Evolutionary conservation across 148 eudicot species (phyloP).

Genomic region (Silene latifolia): DNA sequence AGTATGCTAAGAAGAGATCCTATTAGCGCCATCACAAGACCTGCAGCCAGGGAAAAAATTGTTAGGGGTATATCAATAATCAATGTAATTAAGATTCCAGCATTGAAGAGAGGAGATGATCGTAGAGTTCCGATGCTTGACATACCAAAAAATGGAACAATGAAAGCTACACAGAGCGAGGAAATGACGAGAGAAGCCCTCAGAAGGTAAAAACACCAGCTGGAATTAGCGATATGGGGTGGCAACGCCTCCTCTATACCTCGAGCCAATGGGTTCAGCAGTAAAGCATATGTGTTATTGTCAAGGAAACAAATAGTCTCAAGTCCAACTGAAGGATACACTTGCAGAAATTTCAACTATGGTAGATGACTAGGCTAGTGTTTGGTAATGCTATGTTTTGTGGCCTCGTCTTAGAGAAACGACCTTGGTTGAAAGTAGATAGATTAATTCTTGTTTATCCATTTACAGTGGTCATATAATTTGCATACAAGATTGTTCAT

Average conservation of each 20-base stretch:
- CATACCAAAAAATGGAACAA: slow-evolving; percentile 71
- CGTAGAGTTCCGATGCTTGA: background rate
- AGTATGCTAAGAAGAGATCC: slow-evolving; percentile 66
- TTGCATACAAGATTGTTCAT: background rate
- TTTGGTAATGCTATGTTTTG: too few relatives aligned
- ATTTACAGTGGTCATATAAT: background rate
- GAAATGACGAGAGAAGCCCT: slow-evolving; percentile 60
- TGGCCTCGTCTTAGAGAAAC: too few relatives aligned
- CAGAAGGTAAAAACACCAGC: slow-evolving; percentile 48
- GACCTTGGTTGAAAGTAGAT: too few relatives aligned
- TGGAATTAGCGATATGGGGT: slow-evolving; percentile 23
- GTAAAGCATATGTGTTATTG: slow-evolving; percentile 47
- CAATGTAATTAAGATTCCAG: background rate
- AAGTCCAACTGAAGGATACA: background rate
- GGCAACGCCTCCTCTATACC: slow-evolving; percentile 75
- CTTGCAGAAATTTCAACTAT: background rate
- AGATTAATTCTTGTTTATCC: background rate
- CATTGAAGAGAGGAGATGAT: background rate
- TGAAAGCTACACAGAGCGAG: slow-evolving; percentile 58
- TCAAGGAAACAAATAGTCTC: slow-evolving; percentile 24
- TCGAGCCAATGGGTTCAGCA: slow-evolving; percentile 73
- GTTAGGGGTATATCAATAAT: background rate
- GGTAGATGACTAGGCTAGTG: too few relatives aligned
- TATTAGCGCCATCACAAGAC: slow-evolving; percentile 69
- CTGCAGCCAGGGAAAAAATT: slow-evolving; percentile 34